These are phyloP conservation scores for Musa beccarii DNA, from an alignment of 176 grass and related monocot genomes.

Conservation along the genomic window DNA sequence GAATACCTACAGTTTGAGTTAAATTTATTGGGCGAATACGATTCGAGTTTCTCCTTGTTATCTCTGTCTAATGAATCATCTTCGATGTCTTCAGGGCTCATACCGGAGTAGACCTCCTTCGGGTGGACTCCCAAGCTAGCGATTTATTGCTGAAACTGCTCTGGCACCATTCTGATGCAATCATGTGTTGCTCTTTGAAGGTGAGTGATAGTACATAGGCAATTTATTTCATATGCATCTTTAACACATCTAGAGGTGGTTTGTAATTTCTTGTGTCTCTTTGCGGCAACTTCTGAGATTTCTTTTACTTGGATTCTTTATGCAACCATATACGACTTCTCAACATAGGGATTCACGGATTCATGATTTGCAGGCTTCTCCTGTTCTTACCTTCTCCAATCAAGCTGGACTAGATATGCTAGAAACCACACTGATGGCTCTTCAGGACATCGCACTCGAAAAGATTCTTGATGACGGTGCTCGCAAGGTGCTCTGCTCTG, in stretches of 20 bases:
- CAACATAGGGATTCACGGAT: neutral
- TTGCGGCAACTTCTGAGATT: too few species aligned
- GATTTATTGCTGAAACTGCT: slow-evolving; percentile 54
- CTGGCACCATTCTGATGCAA: slow-evolving; percentile 74
- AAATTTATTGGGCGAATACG: too few species aligned
- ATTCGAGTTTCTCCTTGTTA: neutral
- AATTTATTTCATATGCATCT: neutral
- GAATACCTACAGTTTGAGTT: neutral
- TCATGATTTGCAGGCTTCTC: slow-evolving; percentile 33
- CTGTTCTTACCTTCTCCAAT: slow-evolving; percentile 73
- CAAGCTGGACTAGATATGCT: slow-evolving; percentile 79
- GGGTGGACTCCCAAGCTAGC: slow-evolving; percentile 28
- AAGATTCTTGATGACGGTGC: slow-evolving; percentile 55
- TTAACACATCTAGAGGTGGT: neutral
- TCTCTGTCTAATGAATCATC: neutral
- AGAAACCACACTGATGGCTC: slow-evolving; percentile 70
- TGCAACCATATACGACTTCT: neutral
- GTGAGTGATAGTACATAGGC: slow-evolving; percentile 11
- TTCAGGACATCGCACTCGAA: slow-evolving; percentile 76
- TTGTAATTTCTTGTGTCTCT: too few species aligned
- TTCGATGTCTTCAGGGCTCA: slow-evolving; percentile 39
- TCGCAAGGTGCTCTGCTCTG: slow-evolving; percentile 37
- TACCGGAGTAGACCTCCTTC: slow-evolving; percentile 50
- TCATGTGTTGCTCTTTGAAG: slow-evolving; percentile 88
- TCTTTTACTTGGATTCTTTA: neutral